Base-by-base conservation (phyloP, 225 moss, liverwort and hornwort genomes). In the Ulota crispa region DNA sequence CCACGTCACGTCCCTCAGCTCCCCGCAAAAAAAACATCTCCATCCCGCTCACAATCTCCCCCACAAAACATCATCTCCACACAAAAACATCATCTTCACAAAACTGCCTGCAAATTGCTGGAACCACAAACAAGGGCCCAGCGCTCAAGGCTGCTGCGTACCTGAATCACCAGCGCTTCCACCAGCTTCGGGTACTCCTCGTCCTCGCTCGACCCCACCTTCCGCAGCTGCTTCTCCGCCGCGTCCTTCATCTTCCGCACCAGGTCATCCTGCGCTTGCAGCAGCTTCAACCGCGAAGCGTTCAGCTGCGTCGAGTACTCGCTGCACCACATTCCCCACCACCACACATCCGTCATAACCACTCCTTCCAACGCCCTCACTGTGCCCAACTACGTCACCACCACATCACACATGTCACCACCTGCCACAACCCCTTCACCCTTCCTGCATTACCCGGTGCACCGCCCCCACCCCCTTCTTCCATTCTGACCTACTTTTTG, bases 231-330 rank as follows among this genome's bases (percentile, higher is more conserved):
- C 79, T 92, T 89, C 87, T 94, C 94, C 53, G 92, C 91, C 74
- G 86, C 83, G 3, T 85, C 91, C 76, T 92, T 94, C 91, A 94
- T 91, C 80, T 89, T 89, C 71, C 90, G 82, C 64, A 94, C 92
- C 54, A 94, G 67, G 68, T 94, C 94, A 86, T 94, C 91, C 75
- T 92, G 94, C 62, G 94, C 91, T 87, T 92, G 92, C 82, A 92
- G 79, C 70, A 94, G 81, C 86, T 92, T 94, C 79, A 94, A 85
- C 32, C 92, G 92, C 13, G 94, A 89, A 37, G 91, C 86, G 52
- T 94, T 94, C 84, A 94, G 81, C 69, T 94, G 94, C 21, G 91
- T 92, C n/a, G 94, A 94, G 52, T 89, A 92, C 81, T 94, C 94
- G 77, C 91, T 91, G 79, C n/a, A n/a, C 52, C 70, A 78, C 77